Conservation (phyloP, 345 rosid genomes). For the Psidium friedrichsthalianum region DNA sequence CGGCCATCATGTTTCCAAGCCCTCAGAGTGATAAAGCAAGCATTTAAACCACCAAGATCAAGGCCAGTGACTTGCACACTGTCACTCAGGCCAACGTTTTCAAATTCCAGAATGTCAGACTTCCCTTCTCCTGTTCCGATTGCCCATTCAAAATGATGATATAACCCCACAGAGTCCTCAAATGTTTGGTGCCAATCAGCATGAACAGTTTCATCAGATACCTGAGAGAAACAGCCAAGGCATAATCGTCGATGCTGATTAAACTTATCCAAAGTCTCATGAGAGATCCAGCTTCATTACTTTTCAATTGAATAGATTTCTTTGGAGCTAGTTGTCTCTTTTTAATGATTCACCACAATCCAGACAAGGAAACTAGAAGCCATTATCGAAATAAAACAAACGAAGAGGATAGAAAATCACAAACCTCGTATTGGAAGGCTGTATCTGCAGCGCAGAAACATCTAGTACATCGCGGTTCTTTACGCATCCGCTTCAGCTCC, state of each 20-base stretch:
- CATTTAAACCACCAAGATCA: slow-evolving; percentile 45
- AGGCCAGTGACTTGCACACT: slow-evolving; percentile 60
- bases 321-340: neutral
- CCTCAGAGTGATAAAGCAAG: slow-evolving; percentile 79
- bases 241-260: neutral
- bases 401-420: neutral
- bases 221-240: slow-evolving; percentile 37
- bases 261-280: neutral
- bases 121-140: slow-evolving; percentile 86
- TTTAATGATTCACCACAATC: neutral
- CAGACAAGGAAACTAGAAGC: neutral
- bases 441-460: slow-evolving; percentile 93
- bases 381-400: neutral
- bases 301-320: neutral
- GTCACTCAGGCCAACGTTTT: slow-evolving; percentile 60
- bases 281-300: neutral
- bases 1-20: slow-evolving; percentile 83
- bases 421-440: slow-evolving; percentile 76
- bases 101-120: slow-evolving; percentile 76
- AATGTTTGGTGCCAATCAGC: slow-evolving; percentile 82
- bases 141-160: slow-evolving; percentile 95
- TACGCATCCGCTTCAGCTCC: slow-evolving; percentile 83
- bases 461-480: slow-evolving; percentile 78
- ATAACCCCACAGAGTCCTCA: slow-evolving; percentile 57
- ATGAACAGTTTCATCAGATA: slow-evolving; percentile 56